These are phyloP conservation scores for Magnusiomyces tetraspermus DNA, from an alignment of 1,139 yeast genomes.

Conservation along the genomic window DNA sequence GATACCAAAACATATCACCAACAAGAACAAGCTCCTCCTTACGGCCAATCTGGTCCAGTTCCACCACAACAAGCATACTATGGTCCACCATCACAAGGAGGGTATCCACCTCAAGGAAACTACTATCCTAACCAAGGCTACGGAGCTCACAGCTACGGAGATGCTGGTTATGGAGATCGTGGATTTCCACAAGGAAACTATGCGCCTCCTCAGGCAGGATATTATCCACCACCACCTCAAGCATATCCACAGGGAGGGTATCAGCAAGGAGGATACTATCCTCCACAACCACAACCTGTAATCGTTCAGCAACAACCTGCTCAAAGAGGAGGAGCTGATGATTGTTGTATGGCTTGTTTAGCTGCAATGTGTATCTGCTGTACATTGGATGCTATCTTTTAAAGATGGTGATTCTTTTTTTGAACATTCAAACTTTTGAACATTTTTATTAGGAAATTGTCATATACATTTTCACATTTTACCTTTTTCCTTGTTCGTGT, in stretches of 20 bases:
- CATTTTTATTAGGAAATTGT: no score
- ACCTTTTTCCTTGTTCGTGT: no score
- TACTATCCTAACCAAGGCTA: no score
- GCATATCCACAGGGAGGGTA: background rate
- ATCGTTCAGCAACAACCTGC: slow-evolving; percentile 33
- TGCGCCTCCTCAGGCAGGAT: slow-evolving; percentile 26
- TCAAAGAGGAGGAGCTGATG: slow-evolving; percentile 21
- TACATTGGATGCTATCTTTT: slow-evolving; percentile 23
- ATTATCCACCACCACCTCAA: slow-evolving; percentile 7
- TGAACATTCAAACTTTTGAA: no score
- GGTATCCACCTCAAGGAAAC: background rate
- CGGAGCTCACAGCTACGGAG: no score
- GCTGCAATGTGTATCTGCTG: slow-evolving; percentile 36
- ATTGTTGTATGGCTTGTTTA: slow-evolving; percentile 34
- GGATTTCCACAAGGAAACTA: slow-evolving; percentile 7
- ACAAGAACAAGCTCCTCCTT: slow-evolving; percentile 1
- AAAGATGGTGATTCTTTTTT: background rate
- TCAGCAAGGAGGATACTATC: slow-evolving; percentile 13
- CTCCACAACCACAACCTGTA: slow-evolving; percentile 32
- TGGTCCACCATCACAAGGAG: slow-evolving; percentile 8
- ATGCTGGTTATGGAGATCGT: no score
- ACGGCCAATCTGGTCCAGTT: background rate
- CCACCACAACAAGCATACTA: slow-evolving; percentile 14
- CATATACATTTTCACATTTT: background rate
- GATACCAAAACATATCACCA: slow-evolving; percentile 10